Percentiles rank a stretch among this genome's conserved stretches.
phyloP scores from a whole-genome alignment of 805 yeast species.

The Starmerella sirachaensis region DNA sequence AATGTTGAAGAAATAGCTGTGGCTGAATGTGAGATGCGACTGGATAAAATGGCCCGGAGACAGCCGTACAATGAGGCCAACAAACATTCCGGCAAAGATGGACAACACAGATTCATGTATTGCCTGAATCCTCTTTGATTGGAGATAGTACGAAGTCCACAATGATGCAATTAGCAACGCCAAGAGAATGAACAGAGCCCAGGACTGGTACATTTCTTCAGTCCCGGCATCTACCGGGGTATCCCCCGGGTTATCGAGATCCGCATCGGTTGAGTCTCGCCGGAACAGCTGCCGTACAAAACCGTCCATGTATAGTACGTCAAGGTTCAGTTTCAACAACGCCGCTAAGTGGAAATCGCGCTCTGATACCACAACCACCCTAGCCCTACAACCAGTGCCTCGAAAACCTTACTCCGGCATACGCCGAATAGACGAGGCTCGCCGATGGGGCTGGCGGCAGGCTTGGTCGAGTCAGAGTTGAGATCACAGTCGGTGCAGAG shows the following conservation, averaged over 20 bases:
- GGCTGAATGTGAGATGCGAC: conserved; percentile 89
- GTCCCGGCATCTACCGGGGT: conserved; percentile 69
- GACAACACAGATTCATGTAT: conserved; percentile 96
- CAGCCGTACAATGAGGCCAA: conserved; percentile 79
- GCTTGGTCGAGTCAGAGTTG: too few relatives aligned
- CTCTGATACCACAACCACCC: too few relatives aligned
- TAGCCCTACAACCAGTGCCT: too few relatives aligned
- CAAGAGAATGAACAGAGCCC: conserved; percentile 88
- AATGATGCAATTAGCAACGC: conserved; percentile 73
- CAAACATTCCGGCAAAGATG: conserved; percentile 92
- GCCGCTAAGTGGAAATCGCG: too few relatives aligned
- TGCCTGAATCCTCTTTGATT: conserved; percentile 82
- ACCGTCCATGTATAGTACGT: background rate
- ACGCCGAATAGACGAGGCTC: too few relatives aligned
- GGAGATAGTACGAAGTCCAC: conserved; percentile 90
- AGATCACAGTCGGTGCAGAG: too few relatives aligned
- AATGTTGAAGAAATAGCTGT: conserved; percentile 86
- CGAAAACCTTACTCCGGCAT: too few relatives aligned
- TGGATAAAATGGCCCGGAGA: conserved; percentile 96
- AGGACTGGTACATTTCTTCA: conserved; percentile 90
- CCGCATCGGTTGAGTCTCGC: conserved; percentile 32
- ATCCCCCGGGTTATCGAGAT: conserved; percentile 33
- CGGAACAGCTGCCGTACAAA: conserved; percentile 12
- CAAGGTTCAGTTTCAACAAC: background rate
- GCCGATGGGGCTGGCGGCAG: too few relatives aligned